These are phyloP conservation scores for Coleophoma eucalyptorum DNA, from an alignment of 2,329 filamentous ascomycete species.

Conservation along the genomic window DNA sequence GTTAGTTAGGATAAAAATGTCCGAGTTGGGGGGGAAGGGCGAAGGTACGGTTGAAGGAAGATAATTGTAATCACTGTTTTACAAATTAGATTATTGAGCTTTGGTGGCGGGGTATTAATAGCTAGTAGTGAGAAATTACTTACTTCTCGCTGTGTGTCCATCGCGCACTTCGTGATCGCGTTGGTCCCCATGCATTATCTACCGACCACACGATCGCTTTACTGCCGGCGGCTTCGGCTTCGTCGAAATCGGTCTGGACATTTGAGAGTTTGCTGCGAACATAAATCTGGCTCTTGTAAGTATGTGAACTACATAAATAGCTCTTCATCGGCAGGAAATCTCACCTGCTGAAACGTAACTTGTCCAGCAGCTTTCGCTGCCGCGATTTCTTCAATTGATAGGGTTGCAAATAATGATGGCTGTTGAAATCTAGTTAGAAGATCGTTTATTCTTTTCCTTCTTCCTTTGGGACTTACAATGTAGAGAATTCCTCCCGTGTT, in stretches of 20 bases:
- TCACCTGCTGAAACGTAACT: slow-evolving; percentile 17
- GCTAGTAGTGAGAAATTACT: neutral
- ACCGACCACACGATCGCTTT: slow-evolving; percentile 1
- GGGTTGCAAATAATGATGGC: slow-evolving; percentile 5
- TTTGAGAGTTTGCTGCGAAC: slow-evolving; percentile 1
- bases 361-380: slow-evolving; percentile 7
- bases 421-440: neutral
- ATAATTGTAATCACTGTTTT: neutral
- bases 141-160: neutral
- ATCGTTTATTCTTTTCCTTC: too few species aligned
- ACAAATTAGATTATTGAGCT: neutral
- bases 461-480: neutral
- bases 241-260: neutral
- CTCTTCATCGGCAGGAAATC: neutral
- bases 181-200: slow-evolving; percentile 1
- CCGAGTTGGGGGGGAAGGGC: neutral
- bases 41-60: neutral
- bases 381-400: slow-evolving; percentile 12
- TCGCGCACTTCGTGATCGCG: neutral
- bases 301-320: neutral
- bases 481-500: slow-evolving; percentile 14
- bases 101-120: neutral
- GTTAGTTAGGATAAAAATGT: neutral
- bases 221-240: neutral
- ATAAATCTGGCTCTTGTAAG: slow-evolving; percentile 9